Conservation (phyloP, 2,329 filamentous ascomycete genomes). For the Aspergillus eucalypticola region DNA sequence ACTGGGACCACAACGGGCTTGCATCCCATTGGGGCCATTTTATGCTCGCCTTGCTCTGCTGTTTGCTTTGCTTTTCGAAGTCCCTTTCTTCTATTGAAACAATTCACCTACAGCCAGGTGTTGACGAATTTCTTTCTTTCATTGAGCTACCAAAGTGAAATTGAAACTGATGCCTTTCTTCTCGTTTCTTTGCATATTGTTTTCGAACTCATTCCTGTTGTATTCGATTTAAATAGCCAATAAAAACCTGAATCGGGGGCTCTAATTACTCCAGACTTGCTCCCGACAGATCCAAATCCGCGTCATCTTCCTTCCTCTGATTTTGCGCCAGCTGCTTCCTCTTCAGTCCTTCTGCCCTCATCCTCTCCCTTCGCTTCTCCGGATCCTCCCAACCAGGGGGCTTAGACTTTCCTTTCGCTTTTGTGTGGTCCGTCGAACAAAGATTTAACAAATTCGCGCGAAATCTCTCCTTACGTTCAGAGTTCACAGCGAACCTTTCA, state of each 20-base stretch:
- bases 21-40: background rate
- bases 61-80: no score
- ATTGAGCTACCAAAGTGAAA: no score
- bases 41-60: background rate
- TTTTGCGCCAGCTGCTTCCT: constrained; percentile 32
- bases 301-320: constrained; percentile 11
- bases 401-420: constrained; percentile 25
- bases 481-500: constrained; percentile 52
- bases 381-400: constrained; percentile 41
- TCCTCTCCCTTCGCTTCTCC: constrained; percentile 40
- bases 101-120: no score
- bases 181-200: background rate
- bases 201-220: background rate
- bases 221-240: background rate
- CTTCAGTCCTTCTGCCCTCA: constrained; percentile 43
- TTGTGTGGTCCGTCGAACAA: constrained; percentile 16
- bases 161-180: no score
- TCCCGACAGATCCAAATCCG: background rate
- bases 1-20: background rate
- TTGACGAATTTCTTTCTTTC: no score
- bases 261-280: background rate
- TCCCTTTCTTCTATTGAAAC: no score
- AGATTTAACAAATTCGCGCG: constrained; percentile 29
- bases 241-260: background rate
- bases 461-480: constrained; percentile 43